phyloP scores from a whole-genome alignment of 192 early-diverging fungal genomes.

The Pecoramyces ruminantium region DNA sequence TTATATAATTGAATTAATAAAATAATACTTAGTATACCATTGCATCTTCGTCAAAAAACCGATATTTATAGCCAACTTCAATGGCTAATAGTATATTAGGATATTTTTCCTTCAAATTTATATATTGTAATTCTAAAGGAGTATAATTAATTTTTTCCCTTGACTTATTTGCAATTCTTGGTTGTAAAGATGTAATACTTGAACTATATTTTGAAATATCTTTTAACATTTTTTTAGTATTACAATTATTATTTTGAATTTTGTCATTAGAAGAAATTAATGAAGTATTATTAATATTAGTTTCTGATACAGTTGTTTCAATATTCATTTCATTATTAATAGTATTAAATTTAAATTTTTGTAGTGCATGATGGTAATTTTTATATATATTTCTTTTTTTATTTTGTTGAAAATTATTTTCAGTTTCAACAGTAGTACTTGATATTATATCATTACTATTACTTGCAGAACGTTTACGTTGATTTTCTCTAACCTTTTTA shows the following conservation, averaged over 20 bases:
- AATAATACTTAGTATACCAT: slow-evolving; percentile 14
- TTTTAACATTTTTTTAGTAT: too few species aligned
- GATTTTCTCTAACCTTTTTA: not conserved
- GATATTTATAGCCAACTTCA: slow-evolving; percentile 89
- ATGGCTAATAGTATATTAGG: slow-evolving; percentile 60
- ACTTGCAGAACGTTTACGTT: too few species aligned
- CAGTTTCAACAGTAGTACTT: not conserved
- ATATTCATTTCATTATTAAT: not conserved
- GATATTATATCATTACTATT: not conserved
- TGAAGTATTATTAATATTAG: not conserved
- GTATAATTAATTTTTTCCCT: slow-evolving; percentile 35
- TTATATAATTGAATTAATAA: too few species aligned
- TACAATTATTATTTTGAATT: too few species aligned
- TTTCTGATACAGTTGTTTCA: not conserved
- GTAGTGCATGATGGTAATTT: not conserved
- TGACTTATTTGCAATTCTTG: not conserved
- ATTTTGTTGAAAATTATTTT: not conserved
- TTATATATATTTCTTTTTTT: not conserved
- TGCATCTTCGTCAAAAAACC: slow-evolving; percentile 83
- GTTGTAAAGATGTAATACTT: not conserved
- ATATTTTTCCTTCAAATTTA: slow-evolving; percentile 51
- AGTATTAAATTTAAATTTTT: not conserved
- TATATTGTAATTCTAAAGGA: slow-evolving; percentile 66
- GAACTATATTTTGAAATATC: not conserved
- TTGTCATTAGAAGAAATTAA: too few species aligned